Base-by-base conservation (phyloP, 148 eudicot species). In the Euryodendron excelsum region DNA sequence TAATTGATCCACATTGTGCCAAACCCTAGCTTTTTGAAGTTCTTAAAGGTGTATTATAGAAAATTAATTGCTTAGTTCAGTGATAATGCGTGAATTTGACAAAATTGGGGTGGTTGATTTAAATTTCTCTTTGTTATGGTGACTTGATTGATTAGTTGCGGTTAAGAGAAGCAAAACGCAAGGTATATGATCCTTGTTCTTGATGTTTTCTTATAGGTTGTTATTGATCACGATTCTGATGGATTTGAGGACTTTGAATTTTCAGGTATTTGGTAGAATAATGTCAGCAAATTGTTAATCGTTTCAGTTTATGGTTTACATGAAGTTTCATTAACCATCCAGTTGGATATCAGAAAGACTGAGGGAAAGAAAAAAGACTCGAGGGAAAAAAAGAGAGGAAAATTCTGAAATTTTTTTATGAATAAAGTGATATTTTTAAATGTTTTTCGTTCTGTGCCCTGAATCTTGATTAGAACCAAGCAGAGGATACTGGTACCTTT, bases 171-270 rank as follows among this genome's bases (percentile, higher is more conserved):
- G 10, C 76, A 55, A 53, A 20, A 34, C 23, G 20, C 17, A 10
- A 12, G 55, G n/a, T 66, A 10, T 73, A 21, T 73, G 64, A 39
- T 55, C 21, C 6, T 33, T 73, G 30, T 47, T 69, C 52, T 21
- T 73, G 61, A 31, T 73, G 58, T 20, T 39, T 67, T 67, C 17
- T 73, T 21, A n/a, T 17, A 73, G 77, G 68, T 74, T 74, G 45
- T 41, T 44, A 41, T 10, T n/a, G 30, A 20, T 39, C 17, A 4
- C 23, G 10, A 41, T 67, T 37, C 5, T 67, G 50, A 67, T 18
- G 25, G 44, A 67, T 67, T 65, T 67, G 30, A 41, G 28, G 72
- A 67, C 1, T 65, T 41, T 67, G 48, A 67, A 37, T 5, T 9
- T n/a, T 18, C 23, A 36, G 69, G 45, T 34, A 34, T 41, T 66